Base-by-base conservation (phyloP, 306 rosid species). In the Datisca glomerata region DNA sequence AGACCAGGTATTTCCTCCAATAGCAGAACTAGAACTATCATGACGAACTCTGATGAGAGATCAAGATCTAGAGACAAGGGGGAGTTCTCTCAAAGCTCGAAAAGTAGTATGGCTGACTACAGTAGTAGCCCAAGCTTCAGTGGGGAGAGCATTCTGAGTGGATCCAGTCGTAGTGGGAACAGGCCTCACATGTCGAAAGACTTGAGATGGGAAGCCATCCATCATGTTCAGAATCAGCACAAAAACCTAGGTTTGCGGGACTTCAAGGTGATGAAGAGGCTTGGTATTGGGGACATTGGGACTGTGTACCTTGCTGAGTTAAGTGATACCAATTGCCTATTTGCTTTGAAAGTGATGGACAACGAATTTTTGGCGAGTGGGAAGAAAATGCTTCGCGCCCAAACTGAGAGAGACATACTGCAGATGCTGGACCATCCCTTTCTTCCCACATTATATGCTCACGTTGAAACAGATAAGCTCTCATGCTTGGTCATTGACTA, bases 181-280 rank as follows among this genome's bases (percentile, higher is more conserved):
- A 69, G 95, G 63, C 95, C 98, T 43, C 98, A 89, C 75, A 84
- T 89, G 95, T 84, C 98, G 12, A 89, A 69, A 72, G 93, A 89
- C 57, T 63, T 75, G 70, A 80, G 89, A 66, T 89, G 98, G 98
- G 93, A 80, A 73, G 95, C 95, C 59, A 53, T 89, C 58, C 74
- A 59, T 27, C 63, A 52, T 22, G 67, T 73, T 48, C 93, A 72
- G 60, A 78, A 72, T 56, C 76, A 72, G 72, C 73, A 84, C 43
- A 86, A 86, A 62, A 74, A 51, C 74, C 48, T 89, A 55, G 53
- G 71, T 70, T 49, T 84, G 66, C 77, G 61, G 70, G 80, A 89
- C 66, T 89, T 89, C 55, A 80, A 75, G 72, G 43, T 80, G 57
- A 62, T 75, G 34, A 65, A 72, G 75, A 89, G 68, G 71, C 85